A percentile compares a stretch with the other conserved stretches of the same genome.
Conservation (phyloP, 495 filamentous ascomycete genomes). For the Lophiotrema nucula region DNA sequence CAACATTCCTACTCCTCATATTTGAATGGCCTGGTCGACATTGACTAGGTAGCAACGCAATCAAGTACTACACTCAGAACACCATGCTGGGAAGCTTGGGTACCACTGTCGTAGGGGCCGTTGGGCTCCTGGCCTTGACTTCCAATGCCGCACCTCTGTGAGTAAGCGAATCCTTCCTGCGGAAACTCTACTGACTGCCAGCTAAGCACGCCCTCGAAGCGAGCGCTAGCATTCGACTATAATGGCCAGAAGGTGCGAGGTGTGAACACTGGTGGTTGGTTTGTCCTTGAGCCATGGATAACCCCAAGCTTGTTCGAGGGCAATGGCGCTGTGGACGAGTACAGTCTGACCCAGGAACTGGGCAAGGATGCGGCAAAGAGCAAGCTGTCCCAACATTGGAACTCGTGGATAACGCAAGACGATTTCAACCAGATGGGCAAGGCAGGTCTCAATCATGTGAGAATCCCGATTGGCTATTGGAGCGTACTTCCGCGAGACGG, state of each 20-base stretch:
- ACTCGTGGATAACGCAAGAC: constrained; percentile 60
- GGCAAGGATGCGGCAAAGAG: constrained; percentile 39
- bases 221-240: constrained; percentile 40
- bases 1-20: background rate
- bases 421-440: constrained; percentile 67
- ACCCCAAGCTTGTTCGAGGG: constrained; percentile 49
- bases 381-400: constrained; percentile 42
- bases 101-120: constrained; percentile 9
- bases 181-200: background rate
- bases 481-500: constrained; percentile 56
- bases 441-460: constrained; percentile 70
- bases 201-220: constrained; percentile 24
- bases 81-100: constrained; percentile 16
- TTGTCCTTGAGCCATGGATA: constrained; percentile 53
- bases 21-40: constrained; percentile 9
- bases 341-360: constrained; percentile 39
- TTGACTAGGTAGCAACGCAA: background rate
- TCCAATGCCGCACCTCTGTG: constrained; percentile 24
- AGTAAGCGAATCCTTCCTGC: background rate
- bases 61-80: background rate
- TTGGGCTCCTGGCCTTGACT: constrained; percentile 19
- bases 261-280: constrained; percentile 52
- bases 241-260: constrained; percentile 46
- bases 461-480: constrained; percentile 83
- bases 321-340: constrained; percentile 42